A percentile compares a stretch with the other conserved stretches of the same genome.
Evolutionary conservation across 352 stramenopile species (phyloP).

Genomic region (Phytophthora ohioensis): DNA sequence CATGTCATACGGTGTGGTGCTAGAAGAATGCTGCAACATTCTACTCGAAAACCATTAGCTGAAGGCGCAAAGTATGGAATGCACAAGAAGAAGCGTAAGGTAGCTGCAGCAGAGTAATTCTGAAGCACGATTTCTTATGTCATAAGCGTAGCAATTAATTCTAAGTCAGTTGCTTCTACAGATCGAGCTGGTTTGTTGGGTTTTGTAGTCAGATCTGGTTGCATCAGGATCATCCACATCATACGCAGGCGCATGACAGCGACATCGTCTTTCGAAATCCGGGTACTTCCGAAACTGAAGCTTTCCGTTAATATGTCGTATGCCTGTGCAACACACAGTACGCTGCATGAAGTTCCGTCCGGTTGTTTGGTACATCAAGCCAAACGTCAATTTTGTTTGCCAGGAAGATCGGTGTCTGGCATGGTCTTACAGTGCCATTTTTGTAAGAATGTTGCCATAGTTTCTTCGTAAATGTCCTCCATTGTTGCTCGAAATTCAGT

Average conservation of each 20-base stretch:
- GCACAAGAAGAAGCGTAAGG: too few relatives aligned
- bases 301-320: conserved; percentile 1
- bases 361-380: not conserved
- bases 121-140: too few relatives aligned
- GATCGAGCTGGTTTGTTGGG: conserved; percentile 2
- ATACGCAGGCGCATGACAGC: conserved; percentile 5
- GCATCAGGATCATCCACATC: not conserved
- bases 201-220: conserved; percentile 9
- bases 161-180: too few relatives aligned
- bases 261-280: conserved; percentile 3
- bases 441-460: conserved; percentile 4
- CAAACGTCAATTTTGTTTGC: conserved; percentile 1
- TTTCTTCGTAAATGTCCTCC: conserved; percentile 6
- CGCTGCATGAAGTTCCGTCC: conserved; percentile 12
- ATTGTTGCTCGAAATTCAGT: not conserved
- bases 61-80: too few relatives aligned
- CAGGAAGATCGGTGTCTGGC: not conserved
- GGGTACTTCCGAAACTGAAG: not conserved
- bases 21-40: too few relatives aligned
- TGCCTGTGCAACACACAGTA: conserved; percentile 4
- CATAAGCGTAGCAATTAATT: too few relatives aligned
- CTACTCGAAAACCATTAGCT: too few relatives aligned
- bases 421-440: not conserved
- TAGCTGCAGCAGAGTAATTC: too few relatives aligned
- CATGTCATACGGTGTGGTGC: too few relatives aligned